A percentile compares a stretch with the other conserved stretches of the same genome.
Conservation (phyloP, 345 rosid genomes). For the Cardamine chenopodiifolia region DNA sequence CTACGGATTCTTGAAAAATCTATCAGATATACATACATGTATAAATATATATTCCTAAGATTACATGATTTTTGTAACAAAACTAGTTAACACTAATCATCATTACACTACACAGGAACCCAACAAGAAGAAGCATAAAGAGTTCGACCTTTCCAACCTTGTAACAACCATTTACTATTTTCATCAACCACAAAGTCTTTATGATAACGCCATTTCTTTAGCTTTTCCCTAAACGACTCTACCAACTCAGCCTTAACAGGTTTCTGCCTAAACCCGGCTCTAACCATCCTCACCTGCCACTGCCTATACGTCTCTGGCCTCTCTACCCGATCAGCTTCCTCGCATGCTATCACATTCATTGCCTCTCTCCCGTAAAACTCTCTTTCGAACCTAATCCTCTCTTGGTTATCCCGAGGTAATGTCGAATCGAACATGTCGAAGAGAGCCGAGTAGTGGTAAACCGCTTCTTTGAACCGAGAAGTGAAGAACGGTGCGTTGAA, state of each 20-base stretch:
- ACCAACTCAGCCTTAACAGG: conserved; percentile 49
- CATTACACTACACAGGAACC: conserved; percentile 46
- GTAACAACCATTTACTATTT: conserved; percentile 68
- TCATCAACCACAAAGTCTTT: conserved; percentile 66
- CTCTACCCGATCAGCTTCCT: conserved; percentile 67
- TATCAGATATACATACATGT: neutral
- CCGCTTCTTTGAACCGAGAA: conserved; percentile 73
- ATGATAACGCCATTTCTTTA: conserved; percentile 53
- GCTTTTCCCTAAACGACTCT: conserved; percentile 39
- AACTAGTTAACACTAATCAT: neutral
- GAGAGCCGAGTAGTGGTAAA: conserved; percentile 64
- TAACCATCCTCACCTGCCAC: conserved; percentile 61
- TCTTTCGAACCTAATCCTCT: conserved; percentile 58
- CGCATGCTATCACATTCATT: conserved; percentile 72
- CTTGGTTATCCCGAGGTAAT: conserved; percentile 49
- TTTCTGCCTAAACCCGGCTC: conserved; percentile 67
- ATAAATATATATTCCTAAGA: neutral
- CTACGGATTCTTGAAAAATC: neutral
- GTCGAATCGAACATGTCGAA: conserved; percentile 70
- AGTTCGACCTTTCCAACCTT: conserved; percentile 88
- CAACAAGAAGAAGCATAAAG: conserved; percentile 61
- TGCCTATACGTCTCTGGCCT: conserved; percentile 86
- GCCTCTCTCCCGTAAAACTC: conserved; percentile 68
- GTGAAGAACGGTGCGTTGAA: conserved; percentile 74
- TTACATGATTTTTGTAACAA: conserved; percentile 5